A percentile compares a stretch with the other conserved stretches of the same genome.
Conservation (phyloP, 2,329 filamentous ascomycete genomes). For the Pseudophaeomoniella oleicola region DNA sequence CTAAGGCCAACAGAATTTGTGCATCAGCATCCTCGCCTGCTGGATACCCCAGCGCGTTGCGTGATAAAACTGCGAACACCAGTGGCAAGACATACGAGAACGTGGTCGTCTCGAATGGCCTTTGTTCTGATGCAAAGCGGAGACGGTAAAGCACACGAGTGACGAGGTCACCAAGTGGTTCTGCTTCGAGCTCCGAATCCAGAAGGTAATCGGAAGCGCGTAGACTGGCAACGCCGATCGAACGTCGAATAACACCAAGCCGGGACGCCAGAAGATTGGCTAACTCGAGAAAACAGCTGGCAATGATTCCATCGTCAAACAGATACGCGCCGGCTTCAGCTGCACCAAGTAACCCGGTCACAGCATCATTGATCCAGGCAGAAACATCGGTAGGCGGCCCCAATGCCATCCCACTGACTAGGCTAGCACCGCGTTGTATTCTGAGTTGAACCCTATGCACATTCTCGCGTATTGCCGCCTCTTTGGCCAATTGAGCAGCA, state of each 20-base stretch:
- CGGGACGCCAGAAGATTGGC: conserved; percentile 60
- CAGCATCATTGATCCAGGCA: conserved; percentile 73
- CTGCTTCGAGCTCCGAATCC: conserved; percentile 56
- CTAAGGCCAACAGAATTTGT: conserved; percentile 75
- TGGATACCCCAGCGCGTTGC: conserved; percentile 59
- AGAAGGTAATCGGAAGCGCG: conserved; percentile 63
- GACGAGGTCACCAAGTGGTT: conserved; percentile 68
- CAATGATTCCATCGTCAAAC: conserved; percentile 66
- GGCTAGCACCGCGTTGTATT: conserved; percentile 69
- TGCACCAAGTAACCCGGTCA: conserved; percentile 56
- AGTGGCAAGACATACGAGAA: conserved; percentile 78
- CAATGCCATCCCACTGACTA: conserved; percentile 66
- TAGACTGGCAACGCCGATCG: conserved; percentile 76
- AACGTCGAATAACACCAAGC: conserved; percentile 61
- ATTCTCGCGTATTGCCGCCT: conserved; percentile 61
- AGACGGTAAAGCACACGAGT: conserved; percentile 83
- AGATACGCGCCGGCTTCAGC: conserved; percentile 70
- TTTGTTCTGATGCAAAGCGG: conserved; percentile 78
- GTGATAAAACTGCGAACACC: conserved; percentile 61
- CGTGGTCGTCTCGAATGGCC: conserved; percentile 81
- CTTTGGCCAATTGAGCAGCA: conserved; percentile 78
- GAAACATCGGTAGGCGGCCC: conserved; percentile 82
- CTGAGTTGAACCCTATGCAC: conserved; percentile 55
- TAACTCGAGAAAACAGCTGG: conserved; percentile 65
- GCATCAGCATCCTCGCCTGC: conserved; percentile 67